Evolutionary conservation across 2,329 filamentous ascomycete species (phyloP).

Genomic region (Cyphellophora attinorum): DNA sequence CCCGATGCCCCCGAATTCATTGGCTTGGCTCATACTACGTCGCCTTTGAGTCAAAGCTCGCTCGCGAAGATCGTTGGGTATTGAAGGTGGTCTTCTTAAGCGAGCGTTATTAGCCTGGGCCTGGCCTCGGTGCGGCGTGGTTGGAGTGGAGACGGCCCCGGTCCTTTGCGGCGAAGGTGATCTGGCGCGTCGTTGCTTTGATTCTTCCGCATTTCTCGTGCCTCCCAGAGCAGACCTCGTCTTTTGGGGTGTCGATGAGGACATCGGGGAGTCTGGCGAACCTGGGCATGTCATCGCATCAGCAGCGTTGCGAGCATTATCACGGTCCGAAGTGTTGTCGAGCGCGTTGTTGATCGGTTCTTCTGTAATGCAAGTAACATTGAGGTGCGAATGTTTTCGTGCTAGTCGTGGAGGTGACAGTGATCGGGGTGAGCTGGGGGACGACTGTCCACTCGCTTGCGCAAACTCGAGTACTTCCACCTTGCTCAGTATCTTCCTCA

Average conservation of each 20-base stretch:
- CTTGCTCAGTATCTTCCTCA: conserved; percentile 78
- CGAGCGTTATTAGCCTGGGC: conserved; percentile 27
- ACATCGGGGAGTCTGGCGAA: conserved; percentile 30
- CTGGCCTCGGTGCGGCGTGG: conserved; percentile 22
- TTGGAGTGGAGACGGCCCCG: conserved; percentile 5
- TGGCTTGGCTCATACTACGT: conserved; percentile 18
- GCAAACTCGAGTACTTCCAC: conserved; percentile 76
- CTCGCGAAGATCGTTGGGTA: conserved; percentile 40
- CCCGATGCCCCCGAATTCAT: conserved; percentile 38
- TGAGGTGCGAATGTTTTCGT: conserved; percentile 45
- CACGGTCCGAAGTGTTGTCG: conserved; percentile 23
- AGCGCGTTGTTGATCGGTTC: too few relatives aligned
- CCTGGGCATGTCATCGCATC: conserved; percentile 9
- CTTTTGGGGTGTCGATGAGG: conserved; percentile 19
- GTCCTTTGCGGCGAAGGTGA: conserved; percentile 16
- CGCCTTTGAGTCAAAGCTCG: conserved; percentile 29
- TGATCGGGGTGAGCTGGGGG: conserved; percentile 31
- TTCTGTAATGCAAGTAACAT: too few relatives aligned
- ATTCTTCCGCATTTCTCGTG: conserved; percentile 4
- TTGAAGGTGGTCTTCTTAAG: conserved; percentile 22
- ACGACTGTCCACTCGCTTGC: conserved; percentile 35
- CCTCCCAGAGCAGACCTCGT: conserved; percentile 14
- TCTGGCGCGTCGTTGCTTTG: conserved; percentile 1
- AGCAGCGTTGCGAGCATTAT: not conserved
- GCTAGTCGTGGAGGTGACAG: conserved; percentile 43